Conservation (phyloP, 345 rosid species). For the Camelina laxa region DNA sequence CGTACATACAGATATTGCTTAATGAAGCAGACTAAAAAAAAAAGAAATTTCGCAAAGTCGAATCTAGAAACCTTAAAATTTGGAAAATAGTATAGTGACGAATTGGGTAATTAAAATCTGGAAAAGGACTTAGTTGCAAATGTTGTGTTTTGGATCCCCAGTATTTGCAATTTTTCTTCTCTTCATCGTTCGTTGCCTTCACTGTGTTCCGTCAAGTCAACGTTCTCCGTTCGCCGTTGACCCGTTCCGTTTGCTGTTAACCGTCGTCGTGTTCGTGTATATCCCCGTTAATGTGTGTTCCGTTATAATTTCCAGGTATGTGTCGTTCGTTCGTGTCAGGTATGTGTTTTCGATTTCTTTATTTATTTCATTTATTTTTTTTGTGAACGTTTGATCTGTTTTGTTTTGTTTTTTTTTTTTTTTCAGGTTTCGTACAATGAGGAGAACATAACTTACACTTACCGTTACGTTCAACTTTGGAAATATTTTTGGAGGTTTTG, state of each 20-base stretch:
- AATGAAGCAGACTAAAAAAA: constrained; percentile 44
- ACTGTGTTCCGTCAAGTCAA: constrained; percentile 36
- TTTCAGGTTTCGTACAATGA: constrained; percentile 25
- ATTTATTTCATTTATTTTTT: not conserved
- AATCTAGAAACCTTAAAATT: not conserved
- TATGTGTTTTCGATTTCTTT: constrained; percentile 11
- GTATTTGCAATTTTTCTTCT: not conserved
- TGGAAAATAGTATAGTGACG: not conserved
- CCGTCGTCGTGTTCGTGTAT: constrained; percentile 13
- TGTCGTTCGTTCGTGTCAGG: constrained; percentile 44
- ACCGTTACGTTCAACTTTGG: constrained; percentile 25
- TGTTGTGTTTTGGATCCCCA: not conserved
- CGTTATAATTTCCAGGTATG: constrained; percentile 29
- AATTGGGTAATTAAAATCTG: constrained; percentile 23
- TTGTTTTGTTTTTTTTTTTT: not conserved
- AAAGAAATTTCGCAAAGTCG: constrained; percentile 37
- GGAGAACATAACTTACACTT: not conserved
- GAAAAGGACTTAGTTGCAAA: not conserved
- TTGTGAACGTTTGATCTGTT: constrained; percentile 29
- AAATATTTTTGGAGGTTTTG: not conserved
- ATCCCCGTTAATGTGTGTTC: constrained; percentile 23
- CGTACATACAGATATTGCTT: constrained; percentile 57
- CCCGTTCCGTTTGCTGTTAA: constrained; percentile 28
- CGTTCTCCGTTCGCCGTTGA: constrained; percentile 16
- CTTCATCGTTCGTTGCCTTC: not conserved